phyloP scores from a whole-genome alignment of 495 filamentous ascomycete genomes.

The Hypoxylon crocopeplum region DNA sequence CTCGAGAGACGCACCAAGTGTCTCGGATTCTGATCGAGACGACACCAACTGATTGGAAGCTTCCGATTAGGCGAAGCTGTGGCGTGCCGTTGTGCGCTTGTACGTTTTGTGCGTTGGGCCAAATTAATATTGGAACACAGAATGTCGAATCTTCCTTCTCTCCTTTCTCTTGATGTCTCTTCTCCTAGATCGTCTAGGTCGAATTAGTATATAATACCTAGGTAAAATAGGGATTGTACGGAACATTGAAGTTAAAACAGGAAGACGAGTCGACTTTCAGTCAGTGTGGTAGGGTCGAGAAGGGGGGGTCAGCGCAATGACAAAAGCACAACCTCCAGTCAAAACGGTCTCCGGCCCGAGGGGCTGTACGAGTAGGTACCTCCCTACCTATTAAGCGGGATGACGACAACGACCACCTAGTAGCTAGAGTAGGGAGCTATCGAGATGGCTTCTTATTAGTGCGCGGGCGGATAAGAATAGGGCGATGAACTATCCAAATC shows the following conservation, averaged over 20 bases:
- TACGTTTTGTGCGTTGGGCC: slow-evolving; percentile 11
- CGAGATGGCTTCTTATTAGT: no score
- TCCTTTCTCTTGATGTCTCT: neutral
- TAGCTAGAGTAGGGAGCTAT: no score
- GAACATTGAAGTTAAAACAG: no score
- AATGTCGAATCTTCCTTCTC: neutral
- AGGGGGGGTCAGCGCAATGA: slow-evolving; percentile 15
- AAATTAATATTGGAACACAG: slow-evolving; percentile 19
- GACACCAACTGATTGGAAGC: slow-evolving; percentile 34
- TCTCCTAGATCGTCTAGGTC: neutral
- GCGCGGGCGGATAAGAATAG: no score
- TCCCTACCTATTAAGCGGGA: slow-evolving; percentile 1
- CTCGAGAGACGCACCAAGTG: slow-evolving; percentile 27
- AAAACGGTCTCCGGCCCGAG: slow-evolving; percentile 3
- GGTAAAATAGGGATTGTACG: no score
- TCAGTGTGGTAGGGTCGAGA: neutral
- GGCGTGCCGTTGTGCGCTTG: slow-evolving; percentile 28
- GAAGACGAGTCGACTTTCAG: no score
- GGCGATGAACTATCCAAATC: no score
- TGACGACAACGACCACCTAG: slow-evolving; percentile 13
- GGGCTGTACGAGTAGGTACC: slow-evolving; percentile 7
- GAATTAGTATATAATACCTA: no score
- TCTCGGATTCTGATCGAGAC: slow-evolving; percentile 34
- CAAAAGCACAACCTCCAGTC: slow-evolving; percentile 11
- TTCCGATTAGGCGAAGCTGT: slow-evolving; percentile 32